Base-by-base conservation (phyloP, 805 yeast species). In the Candida anglica region DNA sequence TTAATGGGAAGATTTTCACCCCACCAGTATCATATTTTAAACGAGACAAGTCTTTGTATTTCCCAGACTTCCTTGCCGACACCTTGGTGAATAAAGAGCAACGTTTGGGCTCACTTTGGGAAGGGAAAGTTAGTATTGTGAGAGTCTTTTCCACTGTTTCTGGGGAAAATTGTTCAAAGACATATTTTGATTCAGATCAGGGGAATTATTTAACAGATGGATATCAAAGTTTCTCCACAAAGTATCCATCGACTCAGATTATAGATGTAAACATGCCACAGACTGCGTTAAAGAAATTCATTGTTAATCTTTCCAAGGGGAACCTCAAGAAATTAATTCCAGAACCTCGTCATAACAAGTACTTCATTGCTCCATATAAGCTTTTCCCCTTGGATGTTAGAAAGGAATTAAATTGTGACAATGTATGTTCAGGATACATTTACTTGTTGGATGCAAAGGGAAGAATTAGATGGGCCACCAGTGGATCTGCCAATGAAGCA, bases 401-500 rank as follows among this genome's bases (percentile, higher is more conserved):
- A 45, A 78, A 79, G 34, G 56, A 71, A 17, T 57, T 91, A 22
- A 63, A 74, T 31, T 75, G 88, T 44, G 80, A 79, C 36, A 91
- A 91, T 52, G 71, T 76, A 15, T 84, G 82, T 46, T 77, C 94
- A 2, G 98, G 98, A 0, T 88, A 86, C 51, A 65, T 88, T 8
- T 82, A 87, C 43, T 63, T 91, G 4, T 71, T 93, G 22, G 98
- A 93, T 51, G 67, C 66, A 11, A 65, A 77, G 10, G 81, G 82
- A 33, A 80, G 74, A 47, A 81, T 93, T 34, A 69, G 98, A 46
- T 91, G 98, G 98, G 88, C 87, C 16, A 85, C 87, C 3, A 77
- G 94, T 46, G 98, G 98, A 2, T 75, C 72, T 25, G 82, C 95
- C 2, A 69, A 70, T 11, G 77, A 71, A n/a, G 71, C 72, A 21